A percentile compares a stretch with the other conserved stretches of the same genome.
Conservation (phyloP, 1,284 basidiomycete species). For the Athelia psychrophila region DNA sequence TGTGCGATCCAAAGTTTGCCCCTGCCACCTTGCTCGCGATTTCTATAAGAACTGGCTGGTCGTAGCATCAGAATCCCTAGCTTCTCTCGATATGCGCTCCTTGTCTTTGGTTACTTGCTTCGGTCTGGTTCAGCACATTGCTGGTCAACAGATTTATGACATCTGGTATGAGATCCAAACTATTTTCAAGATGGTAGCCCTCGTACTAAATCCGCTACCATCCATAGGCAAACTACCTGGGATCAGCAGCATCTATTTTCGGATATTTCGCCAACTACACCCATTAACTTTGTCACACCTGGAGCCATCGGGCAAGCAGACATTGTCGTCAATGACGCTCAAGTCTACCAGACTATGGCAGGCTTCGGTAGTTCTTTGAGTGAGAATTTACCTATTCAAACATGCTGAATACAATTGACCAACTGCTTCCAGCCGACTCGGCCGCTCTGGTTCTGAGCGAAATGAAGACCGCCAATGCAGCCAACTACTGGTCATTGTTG, state of each 20-base stretch:
- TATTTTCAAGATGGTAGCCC: conserved; percentile 4
- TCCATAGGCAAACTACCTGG: conserved; percentile 65
- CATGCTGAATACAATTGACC: conserved; percentile 1
- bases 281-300: conserved; percentile 52
- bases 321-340: conserved; percentile 42
- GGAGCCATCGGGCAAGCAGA: conserved; percentile 42
- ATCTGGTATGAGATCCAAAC: conserved; percentile 27
- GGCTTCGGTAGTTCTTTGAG: conserved; percentile 52
- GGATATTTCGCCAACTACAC: conserved; percentile 33
- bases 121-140: conserved; percentile 12
- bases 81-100: background rate
- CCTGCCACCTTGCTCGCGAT: no score
- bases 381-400: conserved; percentile 17
- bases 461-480: conserved; percentile 37
- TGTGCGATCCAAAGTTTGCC: no score
- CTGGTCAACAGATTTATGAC: conserved; percentile 42
- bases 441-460: conserved; percentile 46
- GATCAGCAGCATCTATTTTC: conserved; percentile 47
- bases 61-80: conserved; percentile 3
- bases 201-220: conserved; percentile 5
- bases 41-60: no score
- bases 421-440: conserved; percentile 41
- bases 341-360: conserved; percentile 41
- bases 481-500: conserved; percentile 23
- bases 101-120: conserved; percentile 2